phyloP scores from a whole-genome alignment of 2,329 filamentous ascomycete species.

The Fusarium oligoseptatum region DNA sequence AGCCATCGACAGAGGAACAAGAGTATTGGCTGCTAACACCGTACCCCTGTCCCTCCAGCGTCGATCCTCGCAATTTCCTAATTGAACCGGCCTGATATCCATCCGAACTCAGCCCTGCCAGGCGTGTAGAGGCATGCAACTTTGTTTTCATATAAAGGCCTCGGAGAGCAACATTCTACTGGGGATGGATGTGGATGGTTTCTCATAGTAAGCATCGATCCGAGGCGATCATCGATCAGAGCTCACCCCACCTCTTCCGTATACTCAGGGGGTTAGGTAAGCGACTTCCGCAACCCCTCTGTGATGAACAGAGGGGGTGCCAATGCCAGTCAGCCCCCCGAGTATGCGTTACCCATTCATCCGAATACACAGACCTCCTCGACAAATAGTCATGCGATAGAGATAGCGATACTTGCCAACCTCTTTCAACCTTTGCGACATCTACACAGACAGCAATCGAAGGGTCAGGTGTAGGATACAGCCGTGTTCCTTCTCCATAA shows the following conservation, averaged over 20 bases:
- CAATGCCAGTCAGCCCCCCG: too few relatives aligned
- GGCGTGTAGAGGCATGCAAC: not conserved
- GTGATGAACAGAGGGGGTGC: too few relatives aligned
- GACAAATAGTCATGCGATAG: not conserved
- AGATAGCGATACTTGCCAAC: not conserved
- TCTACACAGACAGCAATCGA: not conserved
- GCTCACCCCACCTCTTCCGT: too few relatives aligned
- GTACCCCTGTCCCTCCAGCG: not conserved
- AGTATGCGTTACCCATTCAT: too few relatives aligned
- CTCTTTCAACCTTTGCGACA: not conserved
- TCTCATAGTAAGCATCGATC: not conserved
- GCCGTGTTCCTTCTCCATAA: not conserved
- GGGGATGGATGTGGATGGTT: not conserved
- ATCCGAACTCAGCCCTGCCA: slow-evolving; percentile 13
- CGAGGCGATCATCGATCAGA: not conserved
- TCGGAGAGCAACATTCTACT: not conserved
- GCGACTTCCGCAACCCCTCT: too few relatives aligned
- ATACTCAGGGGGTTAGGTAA: too few relatives aligned
- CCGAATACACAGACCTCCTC: not conserved
- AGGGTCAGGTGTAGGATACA: not conserved
- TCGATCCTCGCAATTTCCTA: slow-evolving; percentile 10
- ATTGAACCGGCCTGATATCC: slow-evolving; percentile 5
- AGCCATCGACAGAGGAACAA: slow-evolving; percentile 9
- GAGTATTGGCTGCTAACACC: slow-evolving; percentile 1
- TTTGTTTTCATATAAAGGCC: not conserved